Evolutionary conservation across 2,329 filamentous ascomycete genomes (phyloP).

Genomic region (Cladosporium sp.): DNA sequence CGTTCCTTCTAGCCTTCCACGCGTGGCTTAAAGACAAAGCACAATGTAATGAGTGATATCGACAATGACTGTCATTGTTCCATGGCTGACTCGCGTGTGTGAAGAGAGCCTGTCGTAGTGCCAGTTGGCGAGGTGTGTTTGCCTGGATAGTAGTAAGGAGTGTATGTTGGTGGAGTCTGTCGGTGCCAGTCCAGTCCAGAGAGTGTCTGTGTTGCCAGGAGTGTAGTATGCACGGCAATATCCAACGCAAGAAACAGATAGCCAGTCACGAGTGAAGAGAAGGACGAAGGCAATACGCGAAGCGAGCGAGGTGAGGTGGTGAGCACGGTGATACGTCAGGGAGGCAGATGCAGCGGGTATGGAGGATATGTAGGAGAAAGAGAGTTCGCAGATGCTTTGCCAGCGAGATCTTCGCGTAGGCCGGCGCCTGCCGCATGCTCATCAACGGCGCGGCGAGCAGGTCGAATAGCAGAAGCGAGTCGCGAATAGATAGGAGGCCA

Average conservation of each 20-base stretch:
- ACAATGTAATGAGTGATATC: neutral
- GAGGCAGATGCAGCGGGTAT: neutral
- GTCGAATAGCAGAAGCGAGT: slow-evolving; percentile 13
- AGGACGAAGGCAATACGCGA: neutral
- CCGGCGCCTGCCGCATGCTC: slow-evolving; percentile 14
- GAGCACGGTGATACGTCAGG: slow-evolving; percentile 15
- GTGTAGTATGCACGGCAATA: neutral
- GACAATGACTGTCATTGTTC: slow-evolving; percentile 16
- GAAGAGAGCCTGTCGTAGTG: neutral
- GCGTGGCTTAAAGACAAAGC: slow-evolving; percentile 13
- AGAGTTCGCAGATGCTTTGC: neutral
- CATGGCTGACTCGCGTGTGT: slow-evolving; percentile 12
- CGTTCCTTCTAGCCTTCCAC: neutral
- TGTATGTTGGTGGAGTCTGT: neutral
- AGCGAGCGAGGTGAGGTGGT: slow-evolving; percentile 8
- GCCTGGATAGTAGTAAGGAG: neutral
- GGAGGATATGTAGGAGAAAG: slow-evolving; percentile 14
- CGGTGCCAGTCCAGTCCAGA: neutral
- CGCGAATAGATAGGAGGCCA: slow-evolving; percentile 15
- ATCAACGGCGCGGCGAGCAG: slow-evolving; percentile 12
- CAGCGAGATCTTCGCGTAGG: neutral
- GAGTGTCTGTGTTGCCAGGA: neutral
- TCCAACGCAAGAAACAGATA: neutral
- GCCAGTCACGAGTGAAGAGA: neutral
- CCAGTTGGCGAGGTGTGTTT: neutral